Evolutionary conservation across 768 basidiomycete species (phyloP).

Genomic region (Pleurotus cornucopiae): DNA sequence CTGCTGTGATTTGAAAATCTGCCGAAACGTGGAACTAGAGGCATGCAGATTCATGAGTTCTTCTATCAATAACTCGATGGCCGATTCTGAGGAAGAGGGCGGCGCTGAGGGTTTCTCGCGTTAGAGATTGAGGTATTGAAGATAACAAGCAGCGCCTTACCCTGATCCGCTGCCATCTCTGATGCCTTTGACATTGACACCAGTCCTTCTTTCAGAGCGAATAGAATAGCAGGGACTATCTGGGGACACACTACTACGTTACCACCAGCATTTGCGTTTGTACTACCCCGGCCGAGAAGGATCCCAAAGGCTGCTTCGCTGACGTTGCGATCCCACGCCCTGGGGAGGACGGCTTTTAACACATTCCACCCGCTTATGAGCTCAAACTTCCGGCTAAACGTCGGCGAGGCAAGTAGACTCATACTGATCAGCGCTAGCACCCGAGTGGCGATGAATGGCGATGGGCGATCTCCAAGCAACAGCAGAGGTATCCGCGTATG

Average conservation of each 20-base stretch:
- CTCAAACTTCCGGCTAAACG: slow-evolving; percentile 82
- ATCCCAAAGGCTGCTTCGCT: slow-evolving; percentile 68
- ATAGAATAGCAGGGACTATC: slow-evolving; percentile 69
- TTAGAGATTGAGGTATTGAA: slow-evolving; percentile 12
- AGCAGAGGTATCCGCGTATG: slow-evolving; percentile 75
- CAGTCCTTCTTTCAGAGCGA: slow-evolving; percentile 61
- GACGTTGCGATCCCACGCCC: slow-evolving; percentile 63
- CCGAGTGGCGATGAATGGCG: slow-evolving; percentile 51
- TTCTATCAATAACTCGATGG: slow-evolving; percentile 61
- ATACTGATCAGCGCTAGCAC: slow-evolving; percentile 58
- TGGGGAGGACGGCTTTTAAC: slow-evolving; percentile 63
- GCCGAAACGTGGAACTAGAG: slow-evolving; percentile 60
- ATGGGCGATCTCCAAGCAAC: slow-evolving; percentile 74
- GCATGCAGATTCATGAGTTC: slow-evolving; percentile 68
- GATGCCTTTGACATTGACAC: slow-evolving; percentile 33
- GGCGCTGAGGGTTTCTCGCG: slow-evolving; percentile 15
- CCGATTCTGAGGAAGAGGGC: slow-evolving; percentile 20
- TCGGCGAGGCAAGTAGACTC: slow-evolving; percentile 47
- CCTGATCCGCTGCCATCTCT: slow-evolving; percentile 20
- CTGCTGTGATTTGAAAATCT: slow-evolving; percentile 69
- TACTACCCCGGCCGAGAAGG: slow-evolving; percentile 47
- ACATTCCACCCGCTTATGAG: slow-evolving; percentile 80
- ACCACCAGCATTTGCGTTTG: slow-evolving; percentile 18
- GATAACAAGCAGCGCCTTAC: slow-evolving; percentile 6
- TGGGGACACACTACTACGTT: slow-evolving; percentile 53